Evolutionary conservation across 306 rosid genomes (phyloP).

Genomic region (Vigna radiata): DNA sequence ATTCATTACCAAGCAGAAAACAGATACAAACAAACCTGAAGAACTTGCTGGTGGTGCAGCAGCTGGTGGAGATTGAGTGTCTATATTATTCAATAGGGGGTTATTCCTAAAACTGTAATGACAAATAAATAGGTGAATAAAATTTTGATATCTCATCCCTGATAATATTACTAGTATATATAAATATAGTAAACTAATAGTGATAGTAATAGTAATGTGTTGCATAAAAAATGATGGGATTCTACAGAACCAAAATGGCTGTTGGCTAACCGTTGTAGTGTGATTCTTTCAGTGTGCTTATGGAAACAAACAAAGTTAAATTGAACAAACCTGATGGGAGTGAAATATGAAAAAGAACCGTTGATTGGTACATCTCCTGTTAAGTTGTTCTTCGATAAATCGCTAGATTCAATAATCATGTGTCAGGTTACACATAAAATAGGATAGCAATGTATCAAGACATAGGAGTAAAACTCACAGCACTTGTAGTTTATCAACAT

Average conservation of each 20-base stretch:
- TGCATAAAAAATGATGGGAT: neutral
- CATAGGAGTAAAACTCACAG: slow-evolving; percentile 69
- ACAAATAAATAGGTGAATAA: slow-evolving; percentile 37
- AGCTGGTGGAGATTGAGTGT: slow-evolving; percentile 48
- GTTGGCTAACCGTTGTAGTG: neutral
- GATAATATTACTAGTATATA: no score
- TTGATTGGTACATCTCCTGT: slow-evolving; percentile 67
- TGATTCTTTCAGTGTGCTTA: neutral
- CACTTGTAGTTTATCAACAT: slow-evolving; percentile 67
- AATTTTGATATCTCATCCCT: slow-evolving; percentile 19
- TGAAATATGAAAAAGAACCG: slow-evolving; percentile 85
- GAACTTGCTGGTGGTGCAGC: slow-evolving; percentile 31
- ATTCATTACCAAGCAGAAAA: slow-evolving; percentile 7
- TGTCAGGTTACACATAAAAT: slow-evolving; percentile 41
- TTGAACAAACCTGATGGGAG: slow-evolving; percentile 80
- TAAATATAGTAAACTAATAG: neutral
- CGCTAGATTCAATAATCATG: slow-evolving; percentile 62
- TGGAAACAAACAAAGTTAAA: slow-evolving; percentile 5
- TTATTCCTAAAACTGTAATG: slow-evolving; percentile 71
- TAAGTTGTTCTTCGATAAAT: slow-evolving; percentile 76
- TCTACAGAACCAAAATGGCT: neutral
- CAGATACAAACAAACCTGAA: slow-evolving; percentile 55
- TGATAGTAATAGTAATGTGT: neutral
- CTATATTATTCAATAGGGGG: neutral
- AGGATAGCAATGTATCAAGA: slow-evolving; percentile 27